Conservation (phyloP, 129 eudicot genomes). For the Flaveria ramosissima region DNA sequence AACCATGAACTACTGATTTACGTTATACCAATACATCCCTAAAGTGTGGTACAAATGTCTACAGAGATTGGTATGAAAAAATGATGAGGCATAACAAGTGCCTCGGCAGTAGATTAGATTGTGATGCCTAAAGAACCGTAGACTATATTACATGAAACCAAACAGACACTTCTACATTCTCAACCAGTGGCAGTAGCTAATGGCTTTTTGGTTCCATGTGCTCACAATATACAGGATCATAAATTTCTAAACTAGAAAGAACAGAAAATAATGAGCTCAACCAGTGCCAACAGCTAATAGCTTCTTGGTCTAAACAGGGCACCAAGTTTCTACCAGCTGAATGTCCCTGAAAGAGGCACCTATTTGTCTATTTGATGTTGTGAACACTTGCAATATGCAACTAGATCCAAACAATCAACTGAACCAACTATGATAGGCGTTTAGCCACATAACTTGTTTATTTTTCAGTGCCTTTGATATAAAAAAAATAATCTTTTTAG, state of each 20-base stretch:
- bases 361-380: too few relatives aligned
- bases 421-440: background rate
- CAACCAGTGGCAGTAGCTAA: background rate
- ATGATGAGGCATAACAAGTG: background rate
- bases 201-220: background rate
- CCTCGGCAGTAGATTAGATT: background rate
- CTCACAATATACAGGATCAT: background rate
- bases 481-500: background rate
- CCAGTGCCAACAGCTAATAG: background rate
- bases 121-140: background rate
- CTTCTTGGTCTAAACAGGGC: background rate
- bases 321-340: background rate
- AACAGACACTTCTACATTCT: background rate
- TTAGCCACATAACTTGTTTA: background rate
- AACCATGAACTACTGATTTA: background rate
- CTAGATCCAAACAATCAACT: constrained; percentile 20
- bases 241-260: background rate
- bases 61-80: constrained; percentile 1
- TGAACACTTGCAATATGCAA: background rate
- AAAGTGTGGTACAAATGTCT: background rate
- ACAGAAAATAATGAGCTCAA: background rate
- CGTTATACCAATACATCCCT: background rate
- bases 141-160: background rate
- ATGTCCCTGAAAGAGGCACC: too few relatives aligned
- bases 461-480: background rate